Conservation (phyloP, 2,329 filamentous ascomycete species). For the Albophoma yamanashiensis region DNA sequence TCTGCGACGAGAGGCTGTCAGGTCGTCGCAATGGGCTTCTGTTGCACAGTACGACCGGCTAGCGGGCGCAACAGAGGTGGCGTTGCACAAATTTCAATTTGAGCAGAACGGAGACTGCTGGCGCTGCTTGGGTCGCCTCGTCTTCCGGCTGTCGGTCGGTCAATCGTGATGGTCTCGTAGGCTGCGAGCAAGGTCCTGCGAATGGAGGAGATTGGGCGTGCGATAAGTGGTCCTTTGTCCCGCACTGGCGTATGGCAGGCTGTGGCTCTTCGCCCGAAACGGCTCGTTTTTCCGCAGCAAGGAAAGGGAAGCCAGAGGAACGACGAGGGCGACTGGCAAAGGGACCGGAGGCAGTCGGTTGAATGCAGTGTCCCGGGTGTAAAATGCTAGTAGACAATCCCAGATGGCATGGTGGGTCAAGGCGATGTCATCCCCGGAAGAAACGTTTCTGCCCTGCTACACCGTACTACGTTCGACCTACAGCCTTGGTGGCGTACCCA, state of each 20-base stretch:
- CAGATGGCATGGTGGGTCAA: neutral
- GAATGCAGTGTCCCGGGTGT: neutral
- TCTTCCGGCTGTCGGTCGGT: neutral
- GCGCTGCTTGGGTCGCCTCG: neutral
- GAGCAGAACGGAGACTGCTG: neutral
- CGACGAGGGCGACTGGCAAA: neutral
- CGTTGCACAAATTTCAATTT: neutral
- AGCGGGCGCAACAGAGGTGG: neutral
- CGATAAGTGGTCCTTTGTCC: neutral
- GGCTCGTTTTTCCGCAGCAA: neutral
- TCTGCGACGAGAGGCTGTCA: no score
- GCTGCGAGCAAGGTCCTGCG: neutral
- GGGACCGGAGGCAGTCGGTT: neutral
- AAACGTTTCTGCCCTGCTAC: neutral
- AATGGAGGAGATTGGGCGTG: neutral
- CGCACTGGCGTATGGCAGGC: neutral
- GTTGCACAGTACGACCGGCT: neutral
- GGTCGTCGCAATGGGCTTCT: neutral
- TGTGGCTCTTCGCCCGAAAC: neutral
- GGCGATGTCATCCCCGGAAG: neutral
- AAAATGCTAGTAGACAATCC: neutral
- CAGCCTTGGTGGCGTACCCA: neutral
- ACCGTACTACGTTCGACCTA: neutral
- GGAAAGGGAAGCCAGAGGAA: neutral
- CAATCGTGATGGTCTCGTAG: neutral